phyloP scores from a whole-genome alignment of 441 rosid genomes.

The Adansonia madagascariensis region DNA sequence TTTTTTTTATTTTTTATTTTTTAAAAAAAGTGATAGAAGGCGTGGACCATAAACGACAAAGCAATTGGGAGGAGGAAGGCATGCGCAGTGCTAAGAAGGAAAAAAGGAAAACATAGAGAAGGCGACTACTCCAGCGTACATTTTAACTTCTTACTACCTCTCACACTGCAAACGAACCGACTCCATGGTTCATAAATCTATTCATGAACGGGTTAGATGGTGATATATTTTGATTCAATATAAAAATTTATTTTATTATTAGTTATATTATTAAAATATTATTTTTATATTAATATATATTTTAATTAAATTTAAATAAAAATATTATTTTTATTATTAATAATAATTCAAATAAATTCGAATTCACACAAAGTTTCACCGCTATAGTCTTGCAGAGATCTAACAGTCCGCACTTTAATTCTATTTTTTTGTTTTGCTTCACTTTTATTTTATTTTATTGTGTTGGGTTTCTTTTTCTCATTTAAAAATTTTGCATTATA shows the following conservation, averaged over 20 bases:
- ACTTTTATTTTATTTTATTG: not conserved
- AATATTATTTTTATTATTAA: too few relatives aligned
- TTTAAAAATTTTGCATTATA: not conserved
- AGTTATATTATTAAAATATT: too few relatives aligned
- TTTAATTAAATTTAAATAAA: too few relatives aligned
- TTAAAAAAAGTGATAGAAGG: conserved; percentile 6
- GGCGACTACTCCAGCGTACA: conserved; percentile 15
- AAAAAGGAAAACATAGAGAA: not conserved
- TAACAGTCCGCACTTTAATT: not conserved
- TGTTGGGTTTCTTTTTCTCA: not conserved
- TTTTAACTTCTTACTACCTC: not conserved
- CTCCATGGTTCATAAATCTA: not conserved
- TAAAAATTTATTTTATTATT: too few relatives aligned
- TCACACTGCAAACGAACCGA: not conserved
- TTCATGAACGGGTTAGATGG: too few relatives aligned
- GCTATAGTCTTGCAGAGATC: too few relatives aligned
- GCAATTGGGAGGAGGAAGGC: conserved; percentile 11
- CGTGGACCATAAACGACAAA: not conserved
- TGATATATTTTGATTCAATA: too few relatives aligned
- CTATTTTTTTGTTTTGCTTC: not conserved
- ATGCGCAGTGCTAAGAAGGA: conserved; percentile 16
- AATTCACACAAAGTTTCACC: too few relatives aligned
- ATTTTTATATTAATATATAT: too few relatives aligned
- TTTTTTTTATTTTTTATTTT: too few relatives aligned
- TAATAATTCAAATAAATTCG: too few relatives aligned